These are phyloP conservation scores for Ceratobasidium sp. DNA, from an alignment of 1,284 basidiomycete species.

Conservation along the genomic window DNA sequence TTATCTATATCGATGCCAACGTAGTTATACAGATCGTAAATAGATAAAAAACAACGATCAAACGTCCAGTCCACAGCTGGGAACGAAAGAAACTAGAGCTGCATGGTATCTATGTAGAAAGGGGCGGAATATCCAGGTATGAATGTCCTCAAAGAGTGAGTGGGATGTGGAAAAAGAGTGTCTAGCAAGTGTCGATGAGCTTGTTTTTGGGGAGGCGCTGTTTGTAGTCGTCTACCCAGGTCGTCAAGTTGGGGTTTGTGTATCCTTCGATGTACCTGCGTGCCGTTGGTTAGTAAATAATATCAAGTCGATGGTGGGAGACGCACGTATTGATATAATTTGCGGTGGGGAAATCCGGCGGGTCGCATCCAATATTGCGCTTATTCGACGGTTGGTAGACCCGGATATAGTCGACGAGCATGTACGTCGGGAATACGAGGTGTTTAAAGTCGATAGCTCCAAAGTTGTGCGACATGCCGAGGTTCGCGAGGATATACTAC, in stretches of 20 bases:
- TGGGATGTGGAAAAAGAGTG: constrained; percentile 96
- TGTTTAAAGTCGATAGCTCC: constrained; percentile 72
- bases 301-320: no score
- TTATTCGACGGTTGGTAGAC: constrained; percentile 78
- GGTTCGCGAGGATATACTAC: constrained; percentile 80
- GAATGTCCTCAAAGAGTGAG: neutral
- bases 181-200: constrained; percentile 45
- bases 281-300: no score
- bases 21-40: neutral
- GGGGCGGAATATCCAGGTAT: neutral
- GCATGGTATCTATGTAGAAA: constrained; percentile 1
- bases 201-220: constrained; percentile 64
- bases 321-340: constrained; percentile 78
- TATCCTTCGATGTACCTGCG: constrained; percentile 57
- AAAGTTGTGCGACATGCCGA: constrained; percentile 86
- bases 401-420: constrained; percentile 85
- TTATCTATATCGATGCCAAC: neutral
- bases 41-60: neutral
- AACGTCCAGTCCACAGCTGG: neutral
- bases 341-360: no score
- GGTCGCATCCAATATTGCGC: constrained; percentile 86
- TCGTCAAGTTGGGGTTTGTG: constrained; percentile 58
- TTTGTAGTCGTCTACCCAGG: constrained; percentile 59
- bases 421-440: constrained; percentile 57
- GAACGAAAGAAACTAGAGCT: constrained; percentile 2